Base-by-base conservation (phyloP, 169 alveolate species). In the Plasmodium sp. region DNA sequence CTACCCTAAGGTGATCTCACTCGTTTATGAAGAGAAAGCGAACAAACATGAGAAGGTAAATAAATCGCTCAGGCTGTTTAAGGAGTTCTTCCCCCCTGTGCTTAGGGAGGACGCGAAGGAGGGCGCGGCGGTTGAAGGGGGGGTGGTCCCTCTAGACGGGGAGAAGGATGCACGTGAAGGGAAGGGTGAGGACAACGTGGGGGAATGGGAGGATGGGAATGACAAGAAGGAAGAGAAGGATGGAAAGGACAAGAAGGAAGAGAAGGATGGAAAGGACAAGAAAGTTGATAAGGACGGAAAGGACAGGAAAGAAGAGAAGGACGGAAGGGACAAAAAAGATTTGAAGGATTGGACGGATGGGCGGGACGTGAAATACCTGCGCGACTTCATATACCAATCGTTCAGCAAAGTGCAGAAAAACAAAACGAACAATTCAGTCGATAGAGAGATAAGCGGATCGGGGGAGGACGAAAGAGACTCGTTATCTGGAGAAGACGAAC, bases 51-150 rank as follows among this genome's bases (percentile, higher is more conserved):
- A 86, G 62, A 48, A 75, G 41, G 41, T 86, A 48, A 58, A 86
- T 34, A 86, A 75, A 39, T 41, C 80, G 7, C 45, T 86, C 43
- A 77, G 22, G 10, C 36, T 86, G 22, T 31, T 75, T 31, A 86
- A 74, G 81, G 93, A 86, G 43, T 86, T 34, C 18, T 86, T 51
- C 36, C 86, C 93, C 22, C 85, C 93, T 36, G 22, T 36, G 14
- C 74, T 58, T 16, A 77, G 45, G 39, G 77, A 56, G 56, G 22
- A 16, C 27, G 88, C 6, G 39, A 54, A 10, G 77, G 4, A 27
- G 5, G 18, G 22, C n/a, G 79, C 10, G 39, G 79, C 51, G 16
- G 9, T 4, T n/a, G 80, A 51, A 74, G 80, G 4, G 3, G 56
- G 9, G 18, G 27, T 36, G 45, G 34, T 34, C 2, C 5, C 58